Evolutionary conservation across 352 stramenopile genomes (phyloP), one percentile per base, ranked within the genome.

Genomic region (Pythium phragmitis): DNA sequence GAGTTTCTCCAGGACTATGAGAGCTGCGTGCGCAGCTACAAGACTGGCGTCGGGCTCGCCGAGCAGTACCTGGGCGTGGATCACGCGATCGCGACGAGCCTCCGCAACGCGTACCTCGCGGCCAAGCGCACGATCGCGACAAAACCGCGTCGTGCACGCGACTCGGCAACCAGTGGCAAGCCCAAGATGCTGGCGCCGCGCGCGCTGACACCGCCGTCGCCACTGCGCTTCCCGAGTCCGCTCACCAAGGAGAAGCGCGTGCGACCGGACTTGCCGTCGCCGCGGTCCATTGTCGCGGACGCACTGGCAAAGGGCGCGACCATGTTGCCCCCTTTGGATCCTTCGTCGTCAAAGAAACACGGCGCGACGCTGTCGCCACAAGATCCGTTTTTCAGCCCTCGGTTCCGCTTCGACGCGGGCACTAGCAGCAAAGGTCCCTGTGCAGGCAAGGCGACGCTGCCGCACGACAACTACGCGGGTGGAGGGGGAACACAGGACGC

Each of bases 1-100:
- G 94, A 98, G 63, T 98, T 97, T 59, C 69, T 98, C 3, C 96
- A 97, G 49, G 82, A 94, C 53, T 97, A 87, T 55, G 76, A 88
- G 43, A 75, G 92, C 54, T 87, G 75, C 26, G 73, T 97, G 12
- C 53, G 77, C n/a, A 96, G 84, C 59, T 98, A 98, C 78, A 86
- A 91, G 49, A 98, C 97, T 65, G 94, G 91, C 12, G 85, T 97
- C 7, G 87, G 96, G 26, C 72, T 98, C 13, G 85, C 89, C 2
- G 87, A 97, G 65, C 77, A 89, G 52, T 97, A 97, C 68, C 75
- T 98, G 7, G 92, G 92, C 5, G 61, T 74, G 2, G 80, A 94
- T 42, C 91, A 98, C 67, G 82, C 86, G 3, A 95, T 98, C 59
- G 90, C 88, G 0, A 87, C 82, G 6, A 97, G 88, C 0, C 79